These are phyloP conservation scores for Penicillium bovifimosum DNA, from an alignment of 495 filamentous ascomycete species.

Conservation along the genomic window DNA sequence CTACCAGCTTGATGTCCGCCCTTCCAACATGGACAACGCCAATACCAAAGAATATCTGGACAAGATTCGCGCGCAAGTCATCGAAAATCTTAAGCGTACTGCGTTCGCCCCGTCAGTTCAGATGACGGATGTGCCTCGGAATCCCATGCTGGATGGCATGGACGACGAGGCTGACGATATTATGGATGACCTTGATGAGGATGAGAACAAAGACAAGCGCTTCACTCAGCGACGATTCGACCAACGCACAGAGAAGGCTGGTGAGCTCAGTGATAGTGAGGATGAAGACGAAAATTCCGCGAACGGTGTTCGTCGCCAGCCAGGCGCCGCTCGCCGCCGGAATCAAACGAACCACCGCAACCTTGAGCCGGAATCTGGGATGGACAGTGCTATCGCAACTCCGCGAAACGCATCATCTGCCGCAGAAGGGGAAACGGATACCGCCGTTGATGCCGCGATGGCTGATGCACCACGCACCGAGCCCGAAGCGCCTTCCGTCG, in stretches of 20 bases:
- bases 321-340: constrained; percentile 52
- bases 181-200: constrained; percentile 83
- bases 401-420: constrained; percentile 46
- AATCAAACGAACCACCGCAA: constrained; percentile 71
- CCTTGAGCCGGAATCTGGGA: constrained; percentile 59
- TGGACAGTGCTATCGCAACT: constrained; percentile 56
- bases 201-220: constrained; percentile 80
- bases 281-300: constrained; percentile 77
- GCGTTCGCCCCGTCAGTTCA: constrained; percentile 88
- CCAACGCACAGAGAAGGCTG: constrained; percentile 62
- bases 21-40: constrained; percentile 98
- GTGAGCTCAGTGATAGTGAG: constrained; percentile 78
- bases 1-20: constrained; percentile 88
- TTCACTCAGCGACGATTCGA: constrained; percentile 83
- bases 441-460: constrained; percentile 45
- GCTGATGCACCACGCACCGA: constrained; percentile 45
- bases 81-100: constrained; percentile 88
- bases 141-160: constrained; percentile 58
- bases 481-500: constrained; percentile 22
- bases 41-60: constrained; percentile 92
- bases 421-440: constrained; percentile 45
- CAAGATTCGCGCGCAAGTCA: constrained; percentile 87
- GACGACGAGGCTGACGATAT: constrained; percentile 84
- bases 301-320: constrained; percentile 64
- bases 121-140: constrained; percentile 88